Evolutionary conservation across 2,329 filamentous ascomycete species (phyloP).

Genomic region (Malbranchea zuffiana): DNA sequence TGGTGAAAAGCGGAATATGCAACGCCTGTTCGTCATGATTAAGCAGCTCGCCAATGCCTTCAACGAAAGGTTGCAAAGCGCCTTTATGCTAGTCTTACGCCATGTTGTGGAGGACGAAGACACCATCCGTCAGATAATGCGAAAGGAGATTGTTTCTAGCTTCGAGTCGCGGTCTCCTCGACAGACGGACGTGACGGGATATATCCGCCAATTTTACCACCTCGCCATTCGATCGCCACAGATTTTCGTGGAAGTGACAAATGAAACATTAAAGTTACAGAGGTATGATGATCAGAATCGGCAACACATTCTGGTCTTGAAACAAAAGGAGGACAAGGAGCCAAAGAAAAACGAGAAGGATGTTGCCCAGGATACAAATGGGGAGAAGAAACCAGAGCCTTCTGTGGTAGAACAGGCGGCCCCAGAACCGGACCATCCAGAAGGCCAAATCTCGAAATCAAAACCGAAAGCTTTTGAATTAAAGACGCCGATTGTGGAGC

Average conservation of each 20-base stretch:
- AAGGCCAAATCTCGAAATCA: slow-evolving; percentile 19
- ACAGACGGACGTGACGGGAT: slow-evolving; percentile 58
- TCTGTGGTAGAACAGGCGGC: slow-evolving; percentile 18
- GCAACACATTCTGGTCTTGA: slow-evolving; percentile 44
- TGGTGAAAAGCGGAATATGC: slow-evolving; percentile 79
- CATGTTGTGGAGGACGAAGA: slow-evolving; percentile 93
- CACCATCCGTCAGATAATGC: slow-evolving; percentile 82
- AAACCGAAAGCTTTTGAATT: slow-evolving; percentile 53
- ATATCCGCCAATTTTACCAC: slow-evolving; percentile 65
- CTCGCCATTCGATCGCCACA: slow-evolving; percentile 71
- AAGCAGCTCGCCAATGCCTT: slow-evolving; percentile 77
- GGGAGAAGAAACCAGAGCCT: slow-evolving; percentile 25
- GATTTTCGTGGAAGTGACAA: slow-evolving; percentile 76
- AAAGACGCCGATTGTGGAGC: slow-evolving; percentile 77
- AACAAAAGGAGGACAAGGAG: too few species aligned
- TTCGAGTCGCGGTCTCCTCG: slow-evolving; percentile 53
- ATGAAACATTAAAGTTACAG: slow-evolving; percentile 67
- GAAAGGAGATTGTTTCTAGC: slow-evolving; percentile 69
- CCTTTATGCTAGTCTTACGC: slow-evolving; percentile 75
- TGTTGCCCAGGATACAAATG: slow-evolving; percentile 12
- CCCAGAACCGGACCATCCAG: slow-evolving; percentile 21
- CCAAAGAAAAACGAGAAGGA: slow-evolving; percentile 20
- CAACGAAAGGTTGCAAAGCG: slow-evolving; percentile 60
- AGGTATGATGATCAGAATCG: slow-evolving; percentile 49
- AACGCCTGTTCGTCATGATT: slow-evolving; percentile 86